A percentile compares a stretch with the other conserved stretches of the same genome.
phyloP scores from a whole-genome alignment of 2,329 filamentous ascomycete species.

The Sporothrix phasma region DNA sequence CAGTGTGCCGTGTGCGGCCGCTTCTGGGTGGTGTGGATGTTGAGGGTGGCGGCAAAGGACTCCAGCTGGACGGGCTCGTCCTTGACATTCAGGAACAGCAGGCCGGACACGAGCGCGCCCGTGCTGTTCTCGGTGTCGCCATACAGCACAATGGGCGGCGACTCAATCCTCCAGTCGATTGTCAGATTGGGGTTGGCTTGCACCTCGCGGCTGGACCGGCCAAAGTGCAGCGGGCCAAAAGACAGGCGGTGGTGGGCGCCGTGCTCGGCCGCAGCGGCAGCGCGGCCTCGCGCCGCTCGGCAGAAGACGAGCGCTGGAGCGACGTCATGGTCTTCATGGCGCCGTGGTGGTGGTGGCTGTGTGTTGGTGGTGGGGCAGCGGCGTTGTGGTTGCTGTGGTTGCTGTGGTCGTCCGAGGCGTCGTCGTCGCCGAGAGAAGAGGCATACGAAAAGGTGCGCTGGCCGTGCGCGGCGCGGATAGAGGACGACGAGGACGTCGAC shows the following conservation, averaged over 20 bases:
- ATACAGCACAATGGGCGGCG: constrained; percentile 76
- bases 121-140: constrained; percentile 64
- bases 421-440: constrained; percentile 29
- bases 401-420: constrained; percentile 16
- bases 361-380: background rate
- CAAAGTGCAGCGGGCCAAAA: constrained; percentile 35
- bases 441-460: constrained; percentile 29
- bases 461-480: constrained; percentile 23
- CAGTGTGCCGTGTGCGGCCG: constrained; percentile 74
- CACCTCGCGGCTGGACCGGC: constrained; percentile 33
- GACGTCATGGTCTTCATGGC: constrained; percentile 16
- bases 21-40: constrained; percentile 64
- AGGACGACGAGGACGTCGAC: constrained; percentile 17
- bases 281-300: constrained; percentile 23
- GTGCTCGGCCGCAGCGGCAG: constrained; percentile 21
- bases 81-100: constrained; percentile 63
- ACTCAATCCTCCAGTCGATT: constrained; percentile 61
- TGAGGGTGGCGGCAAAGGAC: constrained; percentile 61
- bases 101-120: constrained; percentile 77
- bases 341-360: background rate
- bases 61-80: constrained; percentile 59
- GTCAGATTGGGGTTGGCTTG: constrained; percentile 31
- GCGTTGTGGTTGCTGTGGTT: constrained; percentile 11
- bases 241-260: constrained; percentile 33
- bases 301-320: constrained; percentile 15